Evolutionary conservation across 352 stramenopile species (phyloP).

Genomic region (Pythium dissotocum): DNA sequence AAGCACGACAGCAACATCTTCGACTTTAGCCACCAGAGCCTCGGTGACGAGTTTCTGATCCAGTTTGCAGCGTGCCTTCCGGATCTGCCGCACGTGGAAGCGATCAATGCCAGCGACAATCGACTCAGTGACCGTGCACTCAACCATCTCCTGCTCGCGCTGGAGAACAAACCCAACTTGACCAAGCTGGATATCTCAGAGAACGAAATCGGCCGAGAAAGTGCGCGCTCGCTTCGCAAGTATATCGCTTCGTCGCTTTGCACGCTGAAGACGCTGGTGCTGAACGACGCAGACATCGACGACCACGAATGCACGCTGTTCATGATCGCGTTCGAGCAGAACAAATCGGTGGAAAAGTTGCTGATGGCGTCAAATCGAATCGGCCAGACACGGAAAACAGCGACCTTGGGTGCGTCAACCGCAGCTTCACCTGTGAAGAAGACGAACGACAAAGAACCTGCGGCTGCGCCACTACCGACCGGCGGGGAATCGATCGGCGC

Average conservation of each 20-base stretch:
- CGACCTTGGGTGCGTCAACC: slow-evolving; percentile 16
- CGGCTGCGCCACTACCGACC: slow-evolving; percentile 34
- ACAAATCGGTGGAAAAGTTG: slow-evolving; percentile 70
- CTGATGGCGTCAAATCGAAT: slow-evolving; percentile 73
- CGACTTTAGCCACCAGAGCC: slow-evolving; percentile 64
- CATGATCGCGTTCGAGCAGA: slow-evolving; percentile 69
- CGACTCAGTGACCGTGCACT: slow-evolving; percentile 53
- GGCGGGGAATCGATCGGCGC: slow-evolving; percentile 73
- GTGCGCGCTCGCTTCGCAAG: slow-evolving; percentile 44
- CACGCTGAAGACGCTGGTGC: slow-evolving; percentile 48
- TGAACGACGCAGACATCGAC: slow-evolving; percentile 61
- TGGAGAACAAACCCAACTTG: slow-evolving; percentile 72
- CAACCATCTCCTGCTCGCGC: slow-evolving; percentile 46
- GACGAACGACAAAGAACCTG: slow-evolving; percentile 37
- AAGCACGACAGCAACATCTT: slow-evolving; percentile 46
- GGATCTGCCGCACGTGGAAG: slow-evolving; percentile 61
- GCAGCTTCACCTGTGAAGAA: slow-evolving; percentile 4
- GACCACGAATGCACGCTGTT: slow-evolving; percentile 70
- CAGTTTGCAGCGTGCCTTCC: slow-evolving; percentile 62
- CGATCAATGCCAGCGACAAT: slow-evolving; percentile 67
- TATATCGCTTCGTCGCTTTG: slow-evolving; percentile 70
- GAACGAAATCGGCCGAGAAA: slow-evolving; percentile 53
- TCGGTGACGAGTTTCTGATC: slow-evolving; percentile 60
- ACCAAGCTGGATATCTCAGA: slow-evolving; percentile 61
- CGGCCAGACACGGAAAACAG: slow-evolving; percentile 43